These are phyloP conservation scores for Canna indica DNA, from an alignment of 176 grass and related monocot species.

Conservation along the genomic window DNA sequence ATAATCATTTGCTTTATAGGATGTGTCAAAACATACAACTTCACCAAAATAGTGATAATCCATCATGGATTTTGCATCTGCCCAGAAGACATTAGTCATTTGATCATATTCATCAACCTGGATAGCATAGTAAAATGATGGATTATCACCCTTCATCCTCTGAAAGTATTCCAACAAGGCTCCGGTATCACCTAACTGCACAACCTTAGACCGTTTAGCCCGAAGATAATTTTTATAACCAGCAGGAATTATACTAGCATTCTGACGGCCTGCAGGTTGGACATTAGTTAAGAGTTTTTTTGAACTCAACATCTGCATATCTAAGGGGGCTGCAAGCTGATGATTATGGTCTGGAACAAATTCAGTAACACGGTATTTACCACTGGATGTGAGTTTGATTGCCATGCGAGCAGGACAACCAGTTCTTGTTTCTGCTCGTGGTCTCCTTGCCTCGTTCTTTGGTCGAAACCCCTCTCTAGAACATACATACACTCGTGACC, in stretches of 20 bases:
- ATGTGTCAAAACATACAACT: constrained; percentile 71
- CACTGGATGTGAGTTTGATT: constrained; percentile 46
- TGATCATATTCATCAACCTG: constrained; percentile 84
- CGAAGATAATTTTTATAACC: constrained; percentile 80
- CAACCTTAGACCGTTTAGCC: constrained; percentile 37
- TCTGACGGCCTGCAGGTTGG: constrained; percentile 36
- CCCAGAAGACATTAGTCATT: constrained; percentile 82
- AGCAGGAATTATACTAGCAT: constrained; percentile 50
- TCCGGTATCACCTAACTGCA: constrained; percentile 39
- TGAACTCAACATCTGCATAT: constrained; percentile 78
- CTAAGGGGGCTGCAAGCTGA: constrained; percentile 76
- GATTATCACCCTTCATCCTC: constrained; percentile 73
- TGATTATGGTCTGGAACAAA: constrained; percentile 85
- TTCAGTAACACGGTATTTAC: constrained; percentile 68
- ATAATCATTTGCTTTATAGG: constrained; percentile 44
- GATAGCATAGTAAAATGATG: constrained; percentile 76
- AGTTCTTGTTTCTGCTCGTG: constrained; percentile 53
- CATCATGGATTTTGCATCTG: constrained; percentile 61
- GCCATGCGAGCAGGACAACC: constrained; percentile 71
- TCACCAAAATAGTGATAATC: constrained; percentile 84
- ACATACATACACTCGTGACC: constrained; percentile 72
- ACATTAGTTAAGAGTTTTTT: constrained; percentile 38
- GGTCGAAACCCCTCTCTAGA: constrained; percentile 73
- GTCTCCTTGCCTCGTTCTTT: constrained; percentile 60
- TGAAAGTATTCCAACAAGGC: constrained; percentile 72